Percentiles rank a stretch among this genome's conserved stretches.
Conservation (phyloP, 1,284 basidiomycete genomes). For the Heliocybe sulcata region DNA sequence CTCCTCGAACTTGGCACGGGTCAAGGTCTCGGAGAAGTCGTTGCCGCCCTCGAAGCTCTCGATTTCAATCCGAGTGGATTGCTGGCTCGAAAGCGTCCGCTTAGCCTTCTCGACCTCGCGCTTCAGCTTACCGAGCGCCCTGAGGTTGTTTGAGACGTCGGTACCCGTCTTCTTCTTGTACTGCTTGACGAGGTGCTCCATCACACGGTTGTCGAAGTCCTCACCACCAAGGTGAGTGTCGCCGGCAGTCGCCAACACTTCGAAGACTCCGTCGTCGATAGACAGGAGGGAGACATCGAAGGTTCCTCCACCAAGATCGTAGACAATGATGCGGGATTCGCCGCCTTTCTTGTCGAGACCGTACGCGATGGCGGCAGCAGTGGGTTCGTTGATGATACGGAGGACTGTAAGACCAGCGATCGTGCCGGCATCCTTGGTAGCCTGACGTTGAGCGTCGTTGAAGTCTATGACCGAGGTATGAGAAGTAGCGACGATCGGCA, state of each 20-base stretch:
- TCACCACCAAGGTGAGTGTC: slow-evolving; percentile 99
- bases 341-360: slow-evolving; percentile 95
- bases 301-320: slow-evolving; percentile 81
- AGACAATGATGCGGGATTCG: slow-evolving; percentile 95
- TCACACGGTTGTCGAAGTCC: slow-evolving; percentile 97
- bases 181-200: slow-evolving; percentile 86
- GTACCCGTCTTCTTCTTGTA: slow-evolving; percentile 96
- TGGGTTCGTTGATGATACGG: slow-evolving; percentile 99
- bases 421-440: slow-evolving; percentile 97
- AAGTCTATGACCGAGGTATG: slow-evolving; percentile 49
- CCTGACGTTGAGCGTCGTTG: slow-evolving; percentile 98
- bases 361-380: slow-evolving; percentile 96
- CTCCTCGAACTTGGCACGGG: slow-evolving; percentile 98
- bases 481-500: slow-evolving; percentile 2
- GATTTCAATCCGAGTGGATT: slow-evolving; percentile 69
- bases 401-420: slow-evolving; percentile 95
- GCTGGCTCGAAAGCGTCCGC: slow-evolving; percentile 84
- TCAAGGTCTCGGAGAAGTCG: slow-evolving; percentile 95
- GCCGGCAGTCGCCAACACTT: slow-evolving; percentile 95
- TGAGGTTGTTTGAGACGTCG: slow-evolving; percentile 82
- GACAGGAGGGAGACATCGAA: slow-evolving; percentile 94
- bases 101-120: slow-evolving; percentile 99
- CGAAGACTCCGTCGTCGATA: slow-evolving; percentile 97
- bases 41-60: slow-evolving; percentile 91
- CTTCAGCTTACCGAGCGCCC: slow-evolving; percentile 95